Evolutionary conservation across 805 yeast species (phyloP).

Genomic region (Hanseniaspora thailandica): DNA sequence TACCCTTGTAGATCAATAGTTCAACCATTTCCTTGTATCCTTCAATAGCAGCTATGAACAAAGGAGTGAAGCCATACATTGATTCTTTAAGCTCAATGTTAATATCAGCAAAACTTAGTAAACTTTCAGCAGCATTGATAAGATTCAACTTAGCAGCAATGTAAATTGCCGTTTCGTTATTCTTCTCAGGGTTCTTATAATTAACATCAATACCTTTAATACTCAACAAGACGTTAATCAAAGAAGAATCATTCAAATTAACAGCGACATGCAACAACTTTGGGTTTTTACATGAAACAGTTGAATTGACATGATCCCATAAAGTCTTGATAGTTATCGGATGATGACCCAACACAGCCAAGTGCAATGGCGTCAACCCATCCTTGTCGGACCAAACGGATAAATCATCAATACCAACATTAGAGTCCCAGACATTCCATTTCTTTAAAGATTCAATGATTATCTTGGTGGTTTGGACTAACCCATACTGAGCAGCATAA

Average conservation of each 20-base stretch:
- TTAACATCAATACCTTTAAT: slow-evolving; percentile 54
- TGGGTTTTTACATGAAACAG: slow-evolving; percentile 37
- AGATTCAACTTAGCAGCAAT: slow-evolving; percentile 60
- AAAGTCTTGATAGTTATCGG: slow-evolving; percentile 60
- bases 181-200: slow-evolving; percentile 43
- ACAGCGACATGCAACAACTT: slow-evolving; percentile 48
- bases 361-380: slow-evolving; percentile 65
- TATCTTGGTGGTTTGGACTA: slow-evolving; percentile 48
- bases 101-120: slow-evolving; percentile 48
- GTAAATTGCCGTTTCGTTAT: slow-evolving; percentile 66
- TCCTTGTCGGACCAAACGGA: slow-evolving; percentile 61
- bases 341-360: slow-evolving; percentile 73
- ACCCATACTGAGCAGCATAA: slow-evolving; percentile 79
- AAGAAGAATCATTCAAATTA: slow-evolving; percentile 47
- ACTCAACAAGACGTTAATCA: slow-evolving; percentile 42
- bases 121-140: slow-evolving; percentile 39
- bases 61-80: slow-evolving; percentile 88
- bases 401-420: slow-evolving; percentile 44
- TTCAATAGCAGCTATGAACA: slow-evolving; percentile 80
- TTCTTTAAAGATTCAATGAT: slow-evolving; percentile 44
- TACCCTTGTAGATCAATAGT: slow-evolving; percentile 38
- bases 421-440: slow-evolving; percentile 48
- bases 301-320: slow-evolving; percentile 34
- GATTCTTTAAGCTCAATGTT: slow-evolving; percentile 63
- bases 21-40: slow-evolving; percentile 53